Conservation (phyloP, 2,329 filamentous ascomycete species). For the Arachnomyces sp. region DNA sequence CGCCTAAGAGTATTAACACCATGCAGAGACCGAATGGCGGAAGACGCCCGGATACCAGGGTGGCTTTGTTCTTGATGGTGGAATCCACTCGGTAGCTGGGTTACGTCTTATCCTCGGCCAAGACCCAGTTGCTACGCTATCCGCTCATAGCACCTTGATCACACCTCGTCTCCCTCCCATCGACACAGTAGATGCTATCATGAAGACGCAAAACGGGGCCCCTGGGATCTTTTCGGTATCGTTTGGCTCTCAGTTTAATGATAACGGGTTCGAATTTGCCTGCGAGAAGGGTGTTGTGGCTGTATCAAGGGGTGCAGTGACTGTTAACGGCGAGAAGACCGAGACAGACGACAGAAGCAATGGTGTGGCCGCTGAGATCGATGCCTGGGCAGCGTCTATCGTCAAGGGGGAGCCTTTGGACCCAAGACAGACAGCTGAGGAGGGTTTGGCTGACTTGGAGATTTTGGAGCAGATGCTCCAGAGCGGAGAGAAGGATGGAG, state of each 20-base stretch:
- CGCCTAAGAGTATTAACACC: conserved; percentile 6
- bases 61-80: conserved; percentile 52
- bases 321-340: conserved; percentile 29
- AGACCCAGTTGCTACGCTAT: conserved; percentile 36
- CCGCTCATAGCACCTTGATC: conserved; percentile 43
- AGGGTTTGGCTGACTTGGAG: conserved; percentile 19
- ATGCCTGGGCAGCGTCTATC: conserved; percentile 41
- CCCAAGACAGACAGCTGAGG: conserved; percentile 15
- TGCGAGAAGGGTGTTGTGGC: conserved; percentile 44
- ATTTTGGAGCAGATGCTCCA: conserved; percentile 21
- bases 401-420: background rate
- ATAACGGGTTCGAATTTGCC: conserved; percentile 41
- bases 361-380: background rate
- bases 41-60: conserved; percentile 50
- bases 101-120: conserved; percentile 42
- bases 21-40: conserved; percentile 45
- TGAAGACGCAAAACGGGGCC: conserved; percentile 39
- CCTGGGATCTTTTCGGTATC: conserved; percentile 43
- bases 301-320: conserved; percentile 30
- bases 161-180: conserved; percentile 46
- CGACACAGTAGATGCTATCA: conserved; percentile 48
- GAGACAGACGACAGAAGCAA: conserved; percentile 38
- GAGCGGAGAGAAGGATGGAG: conserved; percentile 21
- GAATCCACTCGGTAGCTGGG: conserved; percentile 48
- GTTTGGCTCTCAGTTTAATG: conserved; percentile 45